Evolutionary conservation across 2,329 filamentous ascomycete species (phyloP).

Genomic region (Colletotrichum orchidophilum): DNA sequence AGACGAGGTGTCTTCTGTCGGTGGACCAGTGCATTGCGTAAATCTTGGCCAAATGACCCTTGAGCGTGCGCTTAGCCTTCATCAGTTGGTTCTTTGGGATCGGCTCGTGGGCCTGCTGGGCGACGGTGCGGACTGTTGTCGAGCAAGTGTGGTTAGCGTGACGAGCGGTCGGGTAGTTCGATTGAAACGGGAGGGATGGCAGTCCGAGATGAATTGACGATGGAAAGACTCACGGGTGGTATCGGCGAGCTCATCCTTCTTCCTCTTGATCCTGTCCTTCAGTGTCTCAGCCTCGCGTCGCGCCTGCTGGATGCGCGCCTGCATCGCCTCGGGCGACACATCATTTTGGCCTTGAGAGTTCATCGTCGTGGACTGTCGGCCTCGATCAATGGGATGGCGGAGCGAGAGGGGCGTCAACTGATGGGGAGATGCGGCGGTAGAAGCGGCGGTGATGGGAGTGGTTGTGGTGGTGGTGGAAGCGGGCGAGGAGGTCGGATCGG

Average conservation of each 20-base stretch:
- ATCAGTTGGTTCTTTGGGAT: conserved; percentile 92
- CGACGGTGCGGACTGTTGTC: conserved; percentile 83
- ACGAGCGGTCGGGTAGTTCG: conserved; percentile 14
- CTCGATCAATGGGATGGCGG: conserved; percentile 26
- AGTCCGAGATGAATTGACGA: conserved; percentile 19
- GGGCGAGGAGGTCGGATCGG: conserved; percentile 29
- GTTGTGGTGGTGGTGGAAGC: conserved; percentile 17
- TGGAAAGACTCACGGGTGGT: conserved; percentile 82
- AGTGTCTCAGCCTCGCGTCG: conserved; percentile 97
- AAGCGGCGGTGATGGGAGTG: conserved; percentile 11
- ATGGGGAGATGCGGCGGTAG: not conserved
- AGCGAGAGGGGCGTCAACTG: conserved; percentile 18
- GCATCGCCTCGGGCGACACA: conserved; percentile 81
- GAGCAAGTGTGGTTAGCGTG: conserved; percentile 35
- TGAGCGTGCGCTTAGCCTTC: conserved; percentile 96
- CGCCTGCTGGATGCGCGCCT: conserved; percentile 91
- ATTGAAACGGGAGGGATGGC: conserved; percentile 23
- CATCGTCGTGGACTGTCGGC: conserved; percentile 51
- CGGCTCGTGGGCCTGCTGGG: conserved; percentile 89
- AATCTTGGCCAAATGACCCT: conserved; percentile 98
- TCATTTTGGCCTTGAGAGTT: conserved; percentile 68
- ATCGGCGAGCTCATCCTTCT: conserved; percentile 99
- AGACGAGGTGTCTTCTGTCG: conserved; percentile 95
- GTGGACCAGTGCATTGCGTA: conserved; percentile 99
- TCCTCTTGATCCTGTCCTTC: conserved; percentile 99